Base-by-base conservation (phyloP, 257 asterid genomes). In the Voacanga thouarsii region DNA sequence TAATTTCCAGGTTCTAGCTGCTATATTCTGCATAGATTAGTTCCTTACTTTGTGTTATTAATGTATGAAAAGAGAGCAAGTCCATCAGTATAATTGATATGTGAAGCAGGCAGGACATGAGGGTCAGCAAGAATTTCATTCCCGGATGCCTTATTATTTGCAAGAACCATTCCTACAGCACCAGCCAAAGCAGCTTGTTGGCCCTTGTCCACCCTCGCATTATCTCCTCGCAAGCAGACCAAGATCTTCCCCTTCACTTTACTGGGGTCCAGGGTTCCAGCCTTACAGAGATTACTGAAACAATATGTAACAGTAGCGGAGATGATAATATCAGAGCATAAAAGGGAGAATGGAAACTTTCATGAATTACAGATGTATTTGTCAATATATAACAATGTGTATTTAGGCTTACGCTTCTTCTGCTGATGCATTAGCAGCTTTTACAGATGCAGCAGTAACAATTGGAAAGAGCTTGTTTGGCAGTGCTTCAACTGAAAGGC, bases 51-150 rank as follows among this genome's bases (percentile, higher is more conserved):
- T 59, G 90, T 84, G 23, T 91, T 85, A 23, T 59, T 77, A 72
- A 95, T 78, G 66, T 91, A 90, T 21, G 85, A 75, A 73, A 81
- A 82, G 64, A 93, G 86, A 74, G 92, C 85, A 80, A 91, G 83
- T 18, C 98, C 98, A 78, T 91, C 94, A 0, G 84, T 76, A 85
- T 91, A 93, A 75, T 80, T 93, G 88, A 95, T 90, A 5, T 89
- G 93, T 45, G 99, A 86, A 79, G 97, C 93, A 2, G 99, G 98
- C 24, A 92, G 87, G 57, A 93, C 85, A 79, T 90, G 97, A 79
- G 99, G 92, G 71, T 95, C 99, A 56, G 97, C 97, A 57, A 89
- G 77, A 39, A 91, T 86, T 76, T 95, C 99, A 81, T 93, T 88
- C 19, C 94, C 98, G 41, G 95, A 91, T 59, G 76, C 84, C 37